A percentile compares a stretch with the other conserved stretches of the same genome.
Conservation (phyloP, 192 early-diverging fungal species). For the Gigaspora rosea region DNA sequence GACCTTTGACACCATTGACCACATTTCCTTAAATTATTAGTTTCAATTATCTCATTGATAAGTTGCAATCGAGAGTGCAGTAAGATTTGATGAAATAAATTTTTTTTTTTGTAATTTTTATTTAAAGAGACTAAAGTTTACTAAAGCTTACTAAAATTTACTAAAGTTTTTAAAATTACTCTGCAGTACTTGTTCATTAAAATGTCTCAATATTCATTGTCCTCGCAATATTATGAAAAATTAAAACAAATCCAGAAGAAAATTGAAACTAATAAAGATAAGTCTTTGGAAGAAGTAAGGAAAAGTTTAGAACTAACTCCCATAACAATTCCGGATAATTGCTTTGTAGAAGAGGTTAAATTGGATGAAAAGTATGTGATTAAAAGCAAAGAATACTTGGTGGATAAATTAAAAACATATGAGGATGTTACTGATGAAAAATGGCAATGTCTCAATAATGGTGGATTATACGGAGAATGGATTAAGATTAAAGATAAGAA, state of each 20-base stretch:
- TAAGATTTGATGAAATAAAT: too few relatives aligned
- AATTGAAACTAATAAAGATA: neutral
- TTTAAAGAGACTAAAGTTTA: too few relatives aligned
- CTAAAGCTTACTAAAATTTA: too few relatives aligned
- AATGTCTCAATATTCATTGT: neutral
- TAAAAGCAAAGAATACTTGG: neutral
- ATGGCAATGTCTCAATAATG: neutral
- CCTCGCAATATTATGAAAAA: neutral
- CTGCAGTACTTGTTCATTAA: too few relatives aligned
- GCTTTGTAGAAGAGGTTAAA: neutral
- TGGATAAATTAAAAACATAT: neutral
- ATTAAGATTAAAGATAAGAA: constrained; percentile 33
- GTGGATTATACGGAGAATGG: constrained; percentile 40
- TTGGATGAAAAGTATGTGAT: neutral
- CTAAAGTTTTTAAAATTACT: too few relatives aligned
- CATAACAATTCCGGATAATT: neutral
- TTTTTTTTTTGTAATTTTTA: too few relatives aligned
- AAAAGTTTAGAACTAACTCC: neutral
- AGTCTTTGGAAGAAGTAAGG: neutral
- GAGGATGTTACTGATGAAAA: neutral
- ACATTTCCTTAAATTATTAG: too few relatives aligned
- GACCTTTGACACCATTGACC: too few relatives aligned
- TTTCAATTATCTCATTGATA: too few relatives aligned
- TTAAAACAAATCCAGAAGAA: neutral
- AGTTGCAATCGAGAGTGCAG: too few relatives aligned